A percentile compares a stretch with the other conserved stretches of the same genome.
phyloP scores from a whole-genome alignment of 2,329 filamentous ascomycete species.

The Aspergillus uvarum region DNA sequence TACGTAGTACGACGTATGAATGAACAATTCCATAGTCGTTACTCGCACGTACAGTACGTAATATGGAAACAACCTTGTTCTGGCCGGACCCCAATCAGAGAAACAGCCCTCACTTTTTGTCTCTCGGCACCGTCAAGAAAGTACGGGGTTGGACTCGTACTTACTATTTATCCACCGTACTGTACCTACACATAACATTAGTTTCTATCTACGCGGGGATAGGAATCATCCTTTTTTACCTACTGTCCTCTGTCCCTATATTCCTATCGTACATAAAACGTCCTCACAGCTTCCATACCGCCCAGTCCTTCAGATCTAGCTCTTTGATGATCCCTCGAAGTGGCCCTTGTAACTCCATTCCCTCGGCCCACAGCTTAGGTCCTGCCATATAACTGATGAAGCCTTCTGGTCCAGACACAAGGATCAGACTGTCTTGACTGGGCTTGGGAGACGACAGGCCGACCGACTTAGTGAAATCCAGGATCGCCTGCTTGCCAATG shows the following conservation, averaged over 20 bases:
- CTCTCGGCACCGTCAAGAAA: not conserved
- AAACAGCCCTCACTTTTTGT: constrained; percentile 12
- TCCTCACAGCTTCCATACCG: constrained; percentile 58
- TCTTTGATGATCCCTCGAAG: constrained; percentile 67
- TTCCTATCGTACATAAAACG: not conserved
- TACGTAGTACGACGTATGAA: too few species aligned
- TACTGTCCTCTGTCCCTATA: not conserved
- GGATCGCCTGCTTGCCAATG: constrained; percentile 58
- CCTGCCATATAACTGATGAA: constrained; percentile 82
- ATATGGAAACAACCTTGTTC: not conserved
- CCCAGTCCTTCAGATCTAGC: constrained; percentile 59
- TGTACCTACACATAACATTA: too few species aligned
- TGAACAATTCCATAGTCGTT: too few species aligned
- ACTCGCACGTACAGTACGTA: too few species aligned
- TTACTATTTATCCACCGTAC: too few species aligned
- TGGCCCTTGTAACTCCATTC: constrained; percentile 71
- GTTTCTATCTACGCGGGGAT: too few species aligned
- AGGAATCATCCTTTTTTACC: not conserved
- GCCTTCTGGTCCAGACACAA: constrained; percentile 87
- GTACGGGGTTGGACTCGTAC: too few species aligned
- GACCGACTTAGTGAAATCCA: constrained; percentile 29
- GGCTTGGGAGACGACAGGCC: constrained; percentile 23
- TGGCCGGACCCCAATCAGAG: constrained; percentile 18
- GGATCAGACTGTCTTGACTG: constrained; percentile 55
- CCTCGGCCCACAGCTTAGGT: constrained; percentile 70